Percentiles rank a stretch among this genome's conserved stretches.
Evolutionary conservation across 140 eudicot species (phyloP).

Genomic region (Cichorium intybus): DNA sequence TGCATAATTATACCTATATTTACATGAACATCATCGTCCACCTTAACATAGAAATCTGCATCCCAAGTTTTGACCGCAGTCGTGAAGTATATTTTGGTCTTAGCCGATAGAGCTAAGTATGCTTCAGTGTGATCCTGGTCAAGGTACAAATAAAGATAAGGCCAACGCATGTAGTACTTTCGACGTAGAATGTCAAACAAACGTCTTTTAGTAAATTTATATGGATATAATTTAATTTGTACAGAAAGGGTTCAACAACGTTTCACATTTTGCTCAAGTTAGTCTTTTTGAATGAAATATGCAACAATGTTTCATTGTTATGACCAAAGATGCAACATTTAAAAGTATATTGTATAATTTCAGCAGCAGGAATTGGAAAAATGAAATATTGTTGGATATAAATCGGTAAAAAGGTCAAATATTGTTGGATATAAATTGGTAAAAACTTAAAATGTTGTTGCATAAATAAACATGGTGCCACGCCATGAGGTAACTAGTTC

Average conservation of each 20-base stretch:
- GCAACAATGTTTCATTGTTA: not conserved
- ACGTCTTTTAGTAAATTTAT: no score
- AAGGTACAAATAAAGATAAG: not conserved
- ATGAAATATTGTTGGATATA: not conserved
- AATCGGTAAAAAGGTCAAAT: not conserved
- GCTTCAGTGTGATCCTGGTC: constrained; percentile 53
- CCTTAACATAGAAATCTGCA: constrained; percentile 62
- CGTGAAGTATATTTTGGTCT: constrained; percentile 52
- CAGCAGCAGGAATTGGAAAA: not conserved
- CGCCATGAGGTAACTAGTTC: no score
- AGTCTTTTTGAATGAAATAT: not conserved
- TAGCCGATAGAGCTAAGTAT: constrained; percentile 51
- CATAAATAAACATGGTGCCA: no score
- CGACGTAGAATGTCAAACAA: no score
- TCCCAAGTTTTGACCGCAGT: constrained; percentile 62
- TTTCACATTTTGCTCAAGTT: not conserved
- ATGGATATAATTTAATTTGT: not conserved
- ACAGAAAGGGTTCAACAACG: not conserved
- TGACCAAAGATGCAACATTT: not conserved
- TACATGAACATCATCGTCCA: constrained; percentile 64
- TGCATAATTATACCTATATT: constrained; percentile 40
- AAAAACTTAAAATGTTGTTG: not conserved
- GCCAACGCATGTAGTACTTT: not conserved
- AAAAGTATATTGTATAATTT: no score
- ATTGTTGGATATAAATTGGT: no score